Percentiles rank a stretch among this genome's conserved stretches.
Conservation (phyloP, 768 basidiomycete genomes). For the Leccinum arenicola region DNA sequence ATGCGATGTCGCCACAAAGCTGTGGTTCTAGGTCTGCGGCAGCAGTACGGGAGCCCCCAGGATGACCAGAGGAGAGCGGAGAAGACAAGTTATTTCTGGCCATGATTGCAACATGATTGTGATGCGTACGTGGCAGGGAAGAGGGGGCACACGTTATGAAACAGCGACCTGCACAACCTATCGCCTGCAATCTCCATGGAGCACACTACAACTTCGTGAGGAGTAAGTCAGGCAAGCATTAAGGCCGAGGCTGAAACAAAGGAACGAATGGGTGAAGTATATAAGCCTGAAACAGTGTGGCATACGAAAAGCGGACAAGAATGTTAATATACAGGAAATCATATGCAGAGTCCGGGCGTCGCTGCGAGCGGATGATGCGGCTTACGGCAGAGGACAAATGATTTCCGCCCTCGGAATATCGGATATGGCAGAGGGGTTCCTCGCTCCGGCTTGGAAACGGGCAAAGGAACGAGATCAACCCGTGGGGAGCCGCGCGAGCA, state of each 20-base stretch:
- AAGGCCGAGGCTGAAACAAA: constrained; percentile 1
- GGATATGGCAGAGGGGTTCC: constrained; percentile 10
- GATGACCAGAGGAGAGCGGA: background rate
- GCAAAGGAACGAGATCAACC: constrained; percentile 18
- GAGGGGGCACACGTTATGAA: background rate
- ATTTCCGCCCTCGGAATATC: constrained; percentile 5
- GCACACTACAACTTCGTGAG: background rate
- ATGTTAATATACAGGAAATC: background rate
- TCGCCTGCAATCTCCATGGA: constrained; percentile 2
- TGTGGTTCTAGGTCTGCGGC: background rate
- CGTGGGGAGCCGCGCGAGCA: constrained; percentile 16
- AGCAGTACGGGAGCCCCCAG: background rate
- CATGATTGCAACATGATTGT: background rate
- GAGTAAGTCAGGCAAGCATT: background rate
- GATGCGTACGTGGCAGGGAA: background rate
- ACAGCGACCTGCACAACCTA: background rate
- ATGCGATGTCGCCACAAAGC: background rate
- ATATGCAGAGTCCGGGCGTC: background rate
- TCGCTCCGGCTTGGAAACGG: constrained; percentile 16
- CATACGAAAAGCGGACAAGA: background rate
- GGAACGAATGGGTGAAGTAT: background rate
- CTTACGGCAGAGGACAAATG: constrained; percentile 6
- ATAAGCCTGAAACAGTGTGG: constrained; percentile 2
- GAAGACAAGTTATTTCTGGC: background rate
- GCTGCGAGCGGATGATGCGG: constrained; percentile 1